Evolutionary conservation across 2,329 filamentous ascomycete genomes (phyloP), one percentile per base, ranked within the genome.

Genomic region (Sporothrix mexicana): DNA sequence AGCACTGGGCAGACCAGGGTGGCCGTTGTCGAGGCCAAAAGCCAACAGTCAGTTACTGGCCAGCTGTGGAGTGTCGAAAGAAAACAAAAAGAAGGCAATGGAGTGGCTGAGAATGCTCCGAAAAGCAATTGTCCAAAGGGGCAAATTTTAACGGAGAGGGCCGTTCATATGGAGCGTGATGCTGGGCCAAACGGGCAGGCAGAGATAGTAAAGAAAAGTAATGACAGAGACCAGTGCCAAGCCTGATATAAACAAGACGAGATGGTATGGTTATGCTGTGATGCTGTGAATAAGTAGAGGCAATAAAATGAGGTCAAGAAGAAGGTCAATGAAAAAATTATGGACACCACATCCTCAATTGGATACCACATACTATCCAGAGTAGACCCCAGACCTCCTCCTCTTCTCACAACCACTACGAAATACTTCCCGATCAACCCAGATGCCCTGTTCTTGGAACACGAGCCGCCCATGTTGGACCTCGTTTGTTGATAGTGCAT

Each of bases 401-500:
- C 25, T 36, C 30, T 7, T 51, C 47, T 17, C 47, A 49, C 5
- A 3, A 49, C 3, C 10, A 36, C 66, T 4, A 2, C 15, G 6
- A 3, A 53, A 23, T 17, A 13, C 30, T 17, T 23, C 23, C 30
- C 66, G 17, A 64, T 20, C 59, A 55, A 43, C 49, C 66, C 66
- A 69, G 66, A 55, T 36, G 66, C 66, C 49, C 66, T 57, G 66
- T 69, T 69, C 66, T 69, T 55, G 49, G 66, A 69, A 69, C 66
- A 25, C 30, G 30, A 57, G 49, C 66, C 49, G 66, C 49, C 66
- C 25, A 45, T 55, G 25, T 23, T 55, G 47, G 49, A 4, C 49
- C 49, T 55, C 30, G 66, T 55, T 43, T 69, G 47, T 69, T 23
- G 49, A 69, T 43, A 55, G 30, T 43, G 49, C 47, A 43, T 23